phyloP scores from a whole-genome alignment of 2,329 filamentous ascomycete genomes.

The Pseudovirgaria hyperparasitica region DNA sequence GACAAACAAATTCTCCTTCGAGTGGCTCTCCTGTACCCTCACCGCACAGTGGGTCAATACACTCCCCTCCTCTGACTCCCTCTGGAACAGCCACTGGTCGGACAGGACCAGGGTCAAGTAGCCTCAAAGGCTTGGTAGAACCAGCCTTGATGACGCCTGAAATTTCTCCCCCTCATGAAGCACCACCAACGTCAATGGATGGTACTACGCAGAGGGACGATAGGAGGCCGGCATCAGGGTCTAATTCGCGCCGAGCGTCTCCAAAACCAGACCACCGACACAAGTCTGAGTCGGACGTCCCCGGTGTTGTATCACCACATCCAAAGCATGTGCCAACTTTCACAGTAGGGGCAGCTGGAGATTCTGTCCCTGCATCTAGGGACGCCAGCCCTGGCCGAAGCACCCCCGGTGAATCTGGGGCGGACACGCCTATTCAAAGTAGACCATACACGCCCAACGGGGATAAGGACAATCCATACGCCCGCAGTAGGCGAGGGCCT shows the following conservation, averaged over 20 bases:
- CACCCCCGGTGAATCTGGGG: slow-evolving; percentile 32
- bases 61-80: slow-evolving; percentile 82
- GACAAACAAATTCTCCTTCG: slow-evolving; percentile 39
- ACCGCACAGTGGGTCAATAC: slow-evolving; percentile 56
- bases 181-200: slow-evolving; percentile 34
- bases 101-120: slow-evolving; percentile 18
- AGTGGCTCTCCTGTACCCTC: slow-evolving; percentile 55
- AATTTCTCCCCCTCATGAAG: slow-evolving; percentile 41
- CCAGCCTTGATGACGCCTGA: slow-evolving; percentile 44
- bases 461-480: slow-evolving; percentile 74
- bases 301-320: slow-evolving; percentile 30
- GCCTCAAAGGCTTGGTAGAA: slow-evolving; percentile 24
- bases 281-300: slow-evolving; percentile 30
- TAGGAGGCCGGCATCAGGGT: slow-evolving; percentile 12
- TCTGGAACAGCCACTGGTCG: slow-evolving; percentile 55
- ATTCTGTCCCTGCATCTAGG: slow-evolving; percentile 40
- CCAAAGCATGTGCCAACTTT: slow-evolving; percentile 41
- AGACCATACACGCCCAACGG: slow-evolving; percentile 68
- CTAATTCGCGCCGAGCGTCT: slow-evolving; percentile 16
- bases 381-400: slow-evolving; percentile 51
- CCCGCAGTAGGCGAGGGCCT: slow-evolving; percentile 64
- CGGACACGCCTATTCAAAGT: slow-evolving; percentile 49
- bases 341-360: slow-evolving; percentile 42
- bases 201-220: slow-evolving; percentile 13
- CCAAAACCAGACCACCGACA: slow-evolving; percentile 26